These are phyloP conservation scores for Zygosaccharomyces bailii DNA, from an alignment of 805 yeast genomes.

Conservation along the genomic window DNA sequence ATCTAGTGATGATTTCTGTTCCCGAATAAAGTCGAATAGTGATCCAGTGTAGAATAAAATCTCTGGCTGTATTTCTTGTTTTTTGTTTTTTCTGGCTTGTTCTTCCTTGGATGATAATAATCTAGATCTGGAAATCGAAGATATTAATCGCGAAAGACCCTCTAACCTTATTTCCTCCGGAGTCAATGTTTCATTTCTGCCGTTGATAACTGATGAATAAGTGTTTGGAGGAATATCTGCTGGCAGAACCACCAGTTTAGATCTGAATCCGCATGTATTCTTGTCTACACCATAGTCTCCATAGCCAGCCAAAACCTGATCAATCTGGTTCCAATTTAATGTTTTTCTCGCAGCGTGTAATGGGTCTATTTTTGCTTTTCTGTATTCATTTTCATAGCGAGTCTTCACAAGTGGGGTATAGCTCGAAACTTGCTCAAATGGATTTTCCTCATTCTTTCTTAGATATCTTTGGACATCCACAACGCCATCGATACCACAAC, in stretches of 20 bases:
- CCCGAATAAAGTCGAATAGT: conserved; percentile 59
- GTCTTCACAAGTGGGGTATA: conserved; percentile 67
- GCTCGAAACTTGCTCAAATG: conserved; percentile 34
- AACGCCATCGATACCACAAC: conserved; percentile 65
- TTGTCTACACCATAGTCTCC: conserved; percentile 62
- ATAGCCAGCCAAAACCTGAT: conserved; percentile 88
- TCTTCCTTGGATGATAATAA: conserved; percentile 44
- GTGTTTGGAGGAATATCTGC: conserved; percentile 59
- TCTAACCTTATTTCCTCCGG: conserved; percentile 92
- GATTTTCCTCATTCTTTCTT: conserved; percentile 37
- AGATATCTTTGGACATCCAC: conserved; percentile 76
- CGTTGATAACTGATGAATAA: conserved; percentile 39
- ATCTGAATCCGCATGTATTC: conserved; percentile 53
- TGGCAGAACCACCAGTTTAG: conserved; percentile 84
- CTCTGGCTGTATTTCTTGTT: conserved; percentile 61
- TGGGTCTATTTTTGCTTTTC: conserved; percentile 54
- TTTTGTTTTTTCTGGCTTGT: conserved; percentile 32
- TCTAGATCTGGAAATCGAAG: conserved; percentile 56
- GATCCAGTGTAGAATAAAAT: conserved; percentile 86
- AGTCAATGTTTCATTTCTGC: conserved; percentile 57
- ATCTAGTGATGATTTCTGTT: conserved; percentile 44
- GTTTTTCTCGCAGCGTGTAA: conserved; percentile 49
- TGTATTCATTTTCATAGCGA: conserved; percentile 66
- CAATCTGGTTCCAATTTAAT: conserved; percentile 88
- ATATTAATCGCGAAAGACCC: conserved; percentile 70